These are phyloP conservation scores for Cutaneotrichosporon dermatis DNA, from an alignment of 1,284 basidiomycete genomes.

Conservation along the genomic window DNA sequence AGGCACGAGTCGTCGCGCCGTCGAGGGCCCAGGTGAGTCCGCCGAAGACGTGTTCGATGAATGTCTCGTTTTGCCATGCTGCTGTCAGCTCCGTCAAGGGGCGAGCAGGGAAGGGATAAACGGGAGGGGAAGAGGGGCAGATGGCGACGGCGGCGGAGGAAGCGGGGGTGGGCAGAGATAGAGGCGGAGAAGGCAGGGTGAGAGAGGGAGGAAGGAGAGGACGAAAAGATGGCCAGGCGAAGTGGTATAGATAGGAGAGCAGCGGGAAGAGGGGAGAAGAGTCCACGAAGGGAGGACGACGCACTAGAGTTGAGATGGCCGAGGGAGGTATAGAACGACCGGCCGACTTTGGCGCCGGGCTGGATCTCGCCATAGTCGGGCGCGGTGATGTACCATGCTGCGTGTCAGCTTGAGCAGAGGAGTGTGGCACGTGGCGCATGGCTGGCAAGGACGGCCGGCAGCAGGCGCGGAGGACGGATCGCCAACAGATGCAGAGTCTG, in stretches of 20 bases:
- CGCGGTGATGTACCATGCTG: slow-evolving; percentile 65
- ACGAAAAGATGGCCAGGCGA: too few species aligned
- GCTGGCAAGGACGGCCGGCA: too few species aligned
- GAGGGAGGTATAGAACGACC: slow-evolving; percentile 74
- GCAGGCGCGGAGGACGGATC: too few species aligned
- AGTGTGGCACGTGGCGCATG: neutral
- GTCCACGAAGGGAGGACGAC: neutral
- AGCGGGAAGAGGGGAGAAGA: too few species aligned
- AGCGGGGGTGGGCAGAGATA: too few species aligned
- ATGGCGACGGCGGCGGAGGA: too few species aligned
- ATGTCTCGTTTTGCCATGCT: slow-evolving; percentile 57
- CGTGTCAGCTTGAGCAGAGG: neutral
- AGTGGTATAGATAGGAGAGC: too few species aligned
- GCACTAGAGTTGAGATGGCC: slow-evolving; percentile 65
- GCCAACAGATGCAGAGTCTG: too few species aligned
- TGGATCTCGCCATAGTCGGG: slow-evolving; percentile 56
- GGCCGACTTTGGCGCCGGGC: slow-evolving; percentile 51
- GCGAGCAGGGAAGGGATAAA: too few species aligned
- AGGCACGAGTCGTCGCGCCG: slow-evolving; percentile 49
- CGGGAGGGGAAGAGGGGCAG: too few species aligned
- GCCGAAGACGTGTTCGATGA: slow-evolving; percentile 64
- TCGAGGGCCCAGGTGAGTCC: slow-evolving; percentile 67
- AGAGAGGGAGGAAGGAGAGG: too few species aligned
- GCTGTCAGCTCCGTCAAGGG: neutral
- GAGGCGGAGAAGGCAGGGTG: too few species aligned